Conservation (phyloP, 345 rosid species). For the Draba incana region DNA sequence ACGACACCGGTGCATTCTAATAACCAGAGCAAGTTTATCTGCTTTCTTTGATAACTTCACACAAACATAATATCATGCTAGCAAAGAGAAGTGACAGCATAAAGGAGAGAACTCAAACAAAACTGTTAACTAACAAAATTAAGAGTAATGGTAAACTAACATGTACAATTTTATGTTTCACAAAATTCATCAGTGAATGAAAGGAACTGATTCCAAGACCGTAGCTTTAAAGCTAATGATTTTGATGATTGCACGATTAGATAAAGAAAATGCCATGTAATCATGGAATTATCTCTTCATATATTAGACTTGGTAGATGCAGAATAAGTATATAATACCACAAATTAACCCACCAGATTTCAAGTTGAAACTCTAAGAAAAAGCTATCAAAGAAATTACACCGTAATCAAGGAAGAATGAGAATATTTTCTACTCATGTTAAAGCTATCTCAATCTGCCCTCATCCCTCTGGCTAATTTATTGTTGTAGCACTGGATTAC, state of each 20-base stretch:
- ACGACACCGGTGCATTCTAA: neutral
- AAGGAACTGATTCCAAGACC: neutral
- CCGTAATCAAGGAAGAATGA: neutral
- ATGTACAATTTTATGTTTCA: neutral
- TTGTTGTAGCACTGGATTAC: neutral
- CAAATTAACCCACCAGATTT: neutral
- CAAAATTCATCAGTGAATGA: neutral
- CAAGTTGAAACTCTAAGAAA: neutral
- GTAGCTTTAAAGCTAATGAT: neutral
- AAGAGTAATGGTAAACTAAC: neutral
- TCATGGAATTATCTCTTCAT: neutral
- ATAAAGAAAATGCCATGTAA: neutral
- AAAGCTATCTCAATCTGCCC: slow-evolving; percentile 2
- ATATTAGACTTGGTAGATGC: neutral
- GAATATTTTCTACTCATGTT: neutral
- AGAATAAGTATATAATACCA: neutral
- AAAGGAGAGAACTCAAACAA: neutral
- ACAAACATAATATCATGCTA: neutral
- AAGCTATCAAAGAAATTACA: slow-evolving; percentile 3
- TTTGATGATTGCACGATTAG: neutral
- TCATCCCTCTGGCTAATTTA: neutral
- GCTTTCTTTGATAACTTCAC: neutral
- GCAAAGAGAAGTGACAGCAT: slow-evolving; percentile 1
- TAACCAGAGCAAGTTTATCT: slow-evolving; percentile 1
- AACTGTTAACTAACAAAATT: neutral